Base-by-base conservation (phyloP, 1,139 yeast species). In the Barnettozyma hawaiiensis region DNA sequence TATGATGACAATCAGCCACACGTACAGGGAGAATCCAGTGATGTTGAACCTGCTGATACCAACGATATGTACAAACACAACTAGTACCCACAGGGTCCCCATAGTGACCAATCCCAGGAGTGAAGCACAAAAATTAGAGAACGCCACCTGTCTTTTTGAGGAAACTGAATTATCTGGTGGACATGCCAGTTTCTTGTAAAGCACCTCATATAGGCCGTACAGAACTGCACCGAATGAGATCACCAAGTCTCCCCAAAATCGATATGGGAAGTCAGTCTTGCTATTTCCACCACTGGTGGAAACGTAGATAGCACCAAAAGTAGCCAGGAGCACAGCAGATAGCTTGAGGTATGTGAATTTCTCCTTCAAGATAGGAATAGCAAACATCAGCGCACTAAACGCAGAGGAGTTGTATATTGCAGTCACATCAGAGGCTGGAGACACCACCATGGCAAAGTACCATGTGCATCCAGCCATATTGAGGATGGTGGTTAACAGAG, bases 381-480 rank as follows among this genome's bases (percentile, higher is more conserved):
- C 89, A 63, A 87, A 86, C 6, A 86, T 76, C 57, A 87, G 82
- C 0, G 96, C 96, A 7, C 90, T 82, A 59, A 87, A 86, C 0
- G 95, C 95, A 11, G 90, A 81, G 58, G 95, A 85, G 64, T 87
- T 87, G 64, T 86, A 87, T 49, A 87, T 87, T 9, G 96, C 96
- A 3, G 96, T 86, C 23, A 87, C 82, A 57, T 87, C 96, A 3
- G 89, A 73, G 0, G 95, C 87, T 31, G 89, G 84, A 1, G 96
- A 82, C 61, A 85, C 64, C 23, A 81, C 71, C 78, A 87, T 85
- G 7, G 96, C 82, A 15, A 85, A 76, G 59, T 85, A 87, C 96
- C 96, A 87, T 1, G 95, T 79, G 33, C 76, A 69, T 1, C 95
- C 96, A 0, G 95, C 96, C 4, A 78, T 51, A 10, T 85, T 85